Base-by-base conservation (phyloP, 306 rosid genomes). In the Rubus idaeus region DNA sequence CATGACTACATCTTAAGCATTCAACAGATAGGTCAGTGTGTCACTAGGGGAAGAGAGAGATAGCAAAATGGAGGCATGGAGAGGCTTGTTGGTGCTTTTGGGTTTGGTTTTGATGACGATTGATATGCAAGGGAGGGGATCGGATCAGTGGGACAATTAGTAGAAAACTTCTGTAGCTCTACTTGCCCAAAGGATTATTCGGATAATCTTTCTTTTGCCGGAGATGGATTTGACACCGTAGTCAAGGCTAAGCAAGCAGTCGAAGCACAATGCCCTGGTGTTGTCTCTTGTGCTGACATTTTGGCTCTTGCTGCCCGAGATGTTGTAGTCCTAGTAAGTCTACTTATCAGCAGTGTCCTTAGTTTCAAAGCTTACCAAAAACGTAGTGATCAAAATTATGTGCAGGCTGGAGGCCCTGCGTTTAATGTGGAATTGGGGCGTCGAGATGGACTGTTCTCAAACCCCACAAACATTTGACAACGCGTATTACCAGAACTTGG, bases 211-310 rank as follows among this genome's bases (percentile, higher is more conserved):
- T 92, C 98, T 0, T 82, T 95, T 3, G 84, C 98, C 0, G 97
- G 97, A 84, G 98, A 92, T 84, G 98, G 98, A 0, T 92, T 95
- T 78, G 97, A 92, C 84, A 92, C 97, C 2, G 91, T 92, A 0
- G 55, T 84, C 7, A 88, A 92, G 68, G 97, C 96, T 3, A 95
- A 95, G 55, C 67, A 88, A 76, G 93, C 97, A 0, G 90, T 92
- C 4, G 98, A 92, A 88, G 71, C 78, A 61, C 50, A 41, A 66
- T 92, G 98, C 81, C 96, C 95, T 0, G 89, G 88, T 9, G 50
- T 85, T 0, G 98, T 95, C 37, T 92, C 98, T 0, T 95, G 97
- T 30, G 96, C 97, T 0, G 97, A 90, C 86, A 80, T 92, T 11
- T 78, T 95, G 50, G 92, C 98, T 3, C 78, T 95, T 5, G 96